These are phyloP conservation scores for Psilocybe azurescens DNA, from an alignment of 768 basidiomycete genomes.

Conservation along the genomic window DNA sequence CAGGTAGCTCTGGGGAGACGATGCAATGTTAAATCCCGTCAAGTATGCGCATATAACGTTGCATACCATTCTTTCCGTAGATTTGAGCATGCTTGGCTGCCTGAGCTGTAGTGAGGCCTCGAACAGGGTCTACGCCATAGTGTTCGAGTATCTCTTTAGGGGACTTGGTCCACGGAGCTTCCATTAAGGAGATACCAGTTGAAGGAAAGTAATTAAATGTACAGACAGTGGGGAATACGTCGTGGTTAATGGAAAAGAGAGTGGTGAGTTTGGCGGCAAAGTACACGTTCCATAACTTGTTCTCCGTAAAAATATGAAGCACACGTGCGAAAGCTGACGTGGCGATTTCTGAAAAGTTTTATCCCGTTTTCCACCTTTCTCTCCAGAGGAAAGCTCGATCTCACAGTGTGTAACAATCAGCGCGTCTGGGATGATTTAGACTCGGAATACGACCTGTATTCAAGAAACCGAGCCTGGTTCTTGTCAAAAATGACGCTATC, in stretches of 20 bases:
- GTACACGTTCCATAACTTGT: constrained; percentile 2
- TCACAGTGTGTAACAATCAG: constrained; percentile 15
- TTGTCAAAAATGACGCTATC: constrained; percentile 34
- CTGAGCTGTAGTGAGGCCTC: constrained; percentile 70
- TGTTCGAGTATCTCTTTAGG: constrained; percentile 73
- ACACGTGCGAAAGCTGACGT: constrained; percentile 49
- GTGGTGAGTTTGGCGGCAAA: constrained; percentile 18
- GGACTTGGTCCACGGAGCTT: constrained; percentile 80
- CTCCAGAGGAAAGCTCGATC: constrained; percentile 14
- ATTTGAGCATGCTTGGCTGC: constrained; percentile 75
- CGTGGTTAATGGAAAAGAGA: constrained; percentile 6
- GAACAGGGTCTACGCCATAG: constrained; percentile 66
- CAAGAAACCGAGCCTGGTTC: constrained; percentile 16
- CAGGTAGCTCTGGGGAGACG: constrained; percentile 75
- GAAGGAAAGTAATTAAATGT: constrained; percentile 16
- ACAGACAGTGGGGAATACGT: constrained; percentile 8
- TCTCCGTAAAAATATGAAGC: constrained; percentile 29
- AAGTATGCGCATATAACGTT: constrained; percentile 5
- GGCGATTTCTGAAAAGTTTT: constrained; percentile 31
- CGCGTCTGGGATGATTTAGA: constrained; percentile 14
- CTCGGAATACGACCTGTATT: constrained; percentile 10
- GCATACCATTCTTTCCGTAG: constrained; percentile 87
- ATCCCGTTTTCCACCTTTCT: constrained; percentile 20
- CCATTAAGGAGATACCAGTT: constrained; percentile 47
- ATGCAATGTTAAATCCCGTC: not conserved